A percentile compares a stretch with the other conserved stretches of the same genome.
phyloP scores from a whole-genome alignment of 208 protist species.

The Wallacemonas collosoma region DNA sequence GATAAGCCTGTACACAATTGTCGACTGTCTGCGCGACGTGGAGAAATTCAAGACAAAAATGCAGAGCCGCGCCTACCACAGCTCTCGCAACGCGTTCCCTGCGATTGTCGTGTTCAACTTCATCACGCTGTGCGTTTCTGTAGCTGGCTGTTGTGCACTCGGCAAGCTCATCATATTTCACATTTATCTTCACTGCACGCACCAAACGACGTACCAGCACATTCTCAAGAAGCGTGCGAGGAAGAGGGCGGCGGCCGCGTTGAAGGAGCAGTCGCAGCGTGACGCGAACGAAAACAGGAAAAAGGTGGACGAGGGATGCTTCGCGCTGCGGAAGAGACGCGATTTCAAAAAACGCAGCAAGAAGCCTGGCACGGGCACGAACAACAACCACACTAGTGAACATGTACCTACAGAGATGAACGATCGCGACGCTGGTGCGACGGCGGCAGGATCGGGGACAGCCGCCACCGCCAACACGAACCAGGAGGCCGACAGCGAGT shows the following conservation, averaged over 20 bases:
- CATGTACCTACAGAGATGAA: background rate
- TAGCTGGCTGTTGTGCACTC: slow-evolving; percentile 40
- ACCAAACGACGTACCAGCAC: slow-evolving; percentile 76
- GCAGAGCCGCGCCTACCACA: slow-evolving; percentile 53
- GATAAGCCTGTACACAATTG: slow-evolving; percentile 66
- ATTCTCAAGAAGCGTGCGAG: slow-evolving; percentile 71
- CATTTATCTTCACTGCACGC: slow-evolving; percentile 56
- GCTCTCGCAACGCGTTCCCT: slow-evolving; percentile 34
- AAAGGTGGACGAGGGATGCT: slow-evolving; percentile 21
- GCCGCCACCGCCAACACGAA: background rate
- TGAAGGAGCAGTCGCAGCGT: slow-evolving; percentile 8
- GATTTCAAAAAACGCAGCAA: slow-evolving; percentile 72
- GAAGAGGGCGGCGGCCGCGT: slow-evolving; percentile 40
- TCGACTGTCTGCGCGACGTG: slow-evolving; percentile 41
- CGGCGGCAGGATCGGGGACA: background rate
- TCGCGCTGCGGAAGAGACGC: slow-evolving; percentile 53
- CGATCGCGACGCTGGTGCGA: background rate
- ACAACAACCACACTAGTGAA: background rate
- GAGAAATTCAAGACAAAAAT: slow-evolving; percentile 46
- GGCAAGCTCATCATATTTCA: slow-evolving; percentile 83
- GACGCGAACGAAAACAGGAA: background rate
- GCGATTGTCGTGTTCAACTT: slow-evolving; percentile 71
- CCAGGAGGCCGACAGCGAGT: background rate
- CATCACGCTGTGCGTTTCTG: slow-evolving; percentile 35
- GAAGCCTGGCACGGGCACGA: background rate